Conservation (phyloP, 768 basidiomycete genomes). For the Strobilomyces dryophilus region DNA sequence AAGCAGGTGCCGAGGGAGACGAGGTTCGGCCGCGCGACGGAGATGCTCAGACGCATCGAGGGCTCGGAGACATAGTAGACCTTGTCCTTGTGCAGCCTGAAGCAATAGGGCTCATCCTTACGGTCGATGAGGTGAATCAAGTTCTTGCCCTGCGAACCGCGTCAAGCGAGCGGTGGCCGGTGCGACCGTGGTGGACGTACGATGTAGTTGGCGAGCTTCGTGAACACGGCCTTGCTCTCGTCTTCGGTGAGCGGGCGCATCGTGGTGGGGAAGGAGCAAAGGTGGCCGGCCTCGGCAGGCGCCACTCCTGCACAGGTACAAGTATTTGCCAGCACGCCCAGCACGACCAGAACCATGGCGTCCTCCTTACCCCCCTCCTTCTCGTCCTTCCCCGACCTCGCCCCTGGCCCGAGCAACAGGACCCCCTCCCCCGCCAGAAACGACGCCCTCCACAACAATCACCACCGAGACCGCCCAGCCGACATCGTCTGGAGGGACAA, state of each 20-base stretch:
- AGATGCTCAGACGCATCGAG: constrained; percentile 89
- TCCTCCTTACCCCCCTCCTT: constrained; percentile 67
- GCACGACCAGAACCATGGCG: constrained; percentile 31
- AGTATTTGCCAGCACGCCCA: background rate
- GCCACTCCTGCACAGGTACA: constrained; percentile 6
- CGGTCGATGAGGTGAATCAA: constrained; percentile 93
- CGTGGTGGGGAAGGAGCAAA: constrained; percentile 13
- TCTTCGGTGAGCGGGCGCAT: constrained; percentile 98
- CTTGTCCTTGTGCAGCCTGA: constrained; percentile 89
- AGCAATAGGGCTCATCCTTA: constrained; percentile 92
- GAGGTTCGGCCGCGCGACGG: constrained; percentile 88
- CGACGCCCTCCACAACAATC: constrained; percentile 11
- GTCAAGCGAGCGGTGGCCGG: background rate
- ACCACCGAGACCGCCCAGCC: constrained; percentile 10
- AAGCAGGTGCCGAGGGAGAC: constrained; percentile 94
- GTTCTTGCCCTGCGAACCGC: constrained; percentile 75
- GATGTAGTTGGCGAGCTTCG: constrained; percentile 96
- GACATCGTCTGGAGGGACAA: constrained; percentile 19
- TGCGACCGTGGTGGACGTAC: constrained; percentile 39
- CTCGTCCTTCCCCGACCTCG: constrained; percentile 64
- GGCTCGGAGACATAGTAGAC: constrained; percentile 97
- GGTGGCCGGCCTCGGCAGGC: background rate
- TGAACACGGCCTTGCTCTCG: constrained; percentile 93
- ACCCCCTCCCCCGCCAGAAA: constrained; percentile 14
- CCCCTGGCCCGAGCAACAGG: constrained; percentile 38